Conservation (phyloP, 2,329 filamentous ascomycete species). For the Cercospora beticola region DNA sequence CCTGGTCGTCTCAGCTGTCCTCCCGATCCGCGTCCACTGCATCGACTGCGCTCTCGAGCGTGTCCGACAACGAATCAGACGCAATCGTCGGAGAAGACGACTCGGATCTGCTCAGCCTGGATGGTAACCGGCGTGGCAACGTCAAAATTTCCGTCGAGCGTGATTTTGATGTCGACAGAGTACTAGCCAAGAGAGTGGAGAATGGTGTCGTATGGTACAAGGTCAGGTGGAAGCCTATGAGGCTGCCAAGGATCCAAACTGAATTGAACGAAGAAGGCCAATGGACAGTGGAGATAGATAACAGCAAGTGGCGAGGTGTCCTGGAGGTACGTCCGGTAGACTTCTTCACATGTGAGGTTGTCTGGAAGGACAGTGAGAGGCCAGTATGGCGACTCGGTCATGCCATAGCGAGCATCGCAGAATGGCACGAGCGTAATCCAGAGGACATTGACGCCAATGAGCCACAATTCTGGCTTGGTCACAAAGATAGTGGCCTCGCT, state of each 20-base stretch:
- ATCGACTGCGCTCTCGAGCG: not conserved
- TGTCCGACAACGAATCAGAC: not conserved
- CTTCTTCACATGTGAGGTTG: not conserved
- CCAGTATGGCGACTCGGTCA: conserved; percentile 5
- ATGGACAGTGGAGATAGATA: not conserved
- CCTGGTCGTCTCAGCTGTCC: not conserved
- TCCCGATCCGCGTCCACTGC: not conserved
- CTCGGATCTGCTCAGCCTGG: not conserved
- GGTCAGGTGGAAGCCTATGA: not conserved
- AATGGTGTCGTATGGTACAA: not conserved
- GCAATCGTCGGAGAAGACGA: not conserved
- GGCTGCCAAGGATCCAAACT: not conserved
- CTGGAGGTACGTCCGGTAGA: not conserved
- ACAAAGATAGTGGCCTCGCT: no score
- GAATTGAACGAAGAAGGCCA: not conserved
- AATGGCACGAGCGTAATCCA: not conserved
- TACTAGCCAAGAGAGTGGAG: not conserved
- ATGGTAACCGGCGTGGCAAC: not conserved
- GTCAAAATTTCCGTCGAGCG: not conserved
- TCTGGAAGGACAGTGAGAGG: conserved; percentile 6
- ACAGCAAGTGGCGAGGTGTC: not conserved
- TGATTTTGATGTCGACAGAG: conserved; percentile 2
- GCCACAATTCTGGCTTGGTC: conserved; percentile 7
- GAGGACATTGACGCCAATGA: not conserved
- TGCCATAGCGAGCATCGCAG: not conserved